phyloP scores from a whole-genome alignment of 1,284 basidiomycete species.

The Cryptococcus floricola region DNA sequence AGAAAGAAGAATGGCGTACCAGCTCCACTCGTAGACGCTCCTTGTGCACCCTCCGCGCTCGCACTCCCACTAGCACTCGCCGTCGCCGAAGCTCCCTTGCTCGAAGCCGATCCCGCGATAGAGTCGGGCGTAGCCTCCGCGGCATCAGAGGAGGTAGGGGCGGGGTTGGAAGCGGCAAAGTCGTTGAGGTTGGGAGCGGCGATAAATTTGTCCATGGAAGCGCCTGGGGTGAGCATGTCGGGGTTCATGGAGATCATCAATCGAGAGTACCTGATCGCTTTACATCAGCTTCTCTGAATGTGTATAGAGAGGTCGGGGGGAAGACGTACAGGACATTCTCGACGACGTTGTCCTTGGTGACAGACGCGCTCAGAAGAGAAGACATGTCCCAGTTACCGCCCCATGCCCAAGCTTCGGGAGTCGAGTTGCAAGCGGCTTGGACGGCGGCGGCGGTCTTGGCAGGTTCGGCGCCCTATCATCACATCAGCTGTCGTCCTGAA shows the following conservation, averaged over 20 bases:
- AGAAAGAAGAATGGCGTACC: constrained; percentile 4
- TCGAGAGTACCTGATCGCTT: constrained; percentile 20
- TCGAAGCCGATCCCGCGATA: constrained; percentile 1
- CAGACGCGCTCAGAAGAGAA: neutral
- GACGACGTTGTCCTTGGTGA: constrained; percentile 21
- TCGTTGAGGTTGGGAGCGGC: constrained; percentile 25
- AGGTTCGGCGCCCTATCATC: constrained; percentile 10
- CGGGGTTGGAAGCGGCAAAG: constrained; percentile 17
- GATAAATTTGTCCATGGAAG: constrained; percentile 12
- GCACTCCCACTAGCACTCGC: constrained; percentile 6
- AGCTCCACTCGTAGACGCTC: constrained; percentile 9
- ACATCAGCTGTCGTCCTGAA: neutral
- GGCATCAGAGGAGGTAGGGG: neutral
- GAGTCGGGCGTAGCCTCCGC: neutral
- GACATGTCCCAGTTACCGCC: constrained; percentile 26
- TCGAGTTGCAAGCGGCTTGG: constrained; percentile 14
- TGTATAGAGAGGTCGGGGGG: neutral
- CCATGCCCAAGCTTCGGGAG: constrained; percentile 22
- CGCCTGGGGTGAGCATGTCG: constrained; percentile 8
- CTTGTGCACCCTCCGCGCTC: constrained; percentile 3
- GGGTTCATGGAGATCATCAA: constrained; percentile 27
- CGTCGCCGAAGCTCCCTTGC: constrained; percentile 1
- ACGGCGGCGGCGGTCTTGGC: constrained; percentile 13
- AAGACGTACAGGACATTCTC: constrained; percentile 26
- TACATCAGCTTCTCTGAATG: neutral